phyloP scores from a whole-genome alignment of 2,329 filamentous ascomycete species.

The Lachnellula subtilissima region DNA sequence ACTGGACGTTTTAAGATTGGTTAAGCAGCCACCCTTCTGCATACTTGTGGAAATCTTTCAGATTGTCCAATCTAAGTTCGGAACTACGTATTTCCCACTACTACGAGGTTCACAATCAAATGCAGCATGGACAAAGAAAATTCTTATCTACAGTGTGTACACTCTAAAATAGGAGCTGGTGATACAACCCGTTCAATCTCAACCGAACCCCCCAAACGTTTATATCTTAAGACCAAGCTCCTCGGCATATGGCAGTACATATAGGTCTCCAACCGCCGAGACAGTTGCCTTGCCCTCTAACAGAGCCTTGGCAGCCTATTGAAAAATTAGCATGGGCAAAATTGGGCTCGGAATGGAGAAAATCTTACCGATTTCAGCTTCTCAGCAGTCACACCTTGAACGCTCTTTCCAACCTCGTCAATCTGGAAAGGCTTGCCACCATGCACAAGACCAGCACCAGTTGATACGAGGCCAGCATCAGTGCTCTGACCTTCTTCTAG shows the following conservation, averaged over 20 bases:
- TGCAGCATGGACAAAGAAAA: constrained; percentile 11
- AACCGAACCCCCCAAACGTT: constrained; percentile 36
- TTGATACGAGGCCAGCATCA: constrained; percentile 71
- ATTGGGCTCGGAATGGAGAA: not conserved
- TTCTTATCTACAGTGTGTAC: constrained; percentile 33
- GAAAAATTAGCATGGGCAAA: constrained; percentile 27
- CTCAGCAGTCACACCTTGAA: constrained; percentile 77
- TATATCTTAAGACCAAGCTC: constrained; percentile 95
- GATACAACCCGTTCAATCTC: constrained; percentile 28
- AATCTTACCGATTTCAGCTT: constrained; percentile 76
- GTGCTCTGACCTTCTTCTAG: constrained; percentile 77
- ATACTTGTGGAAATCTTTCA: no score
- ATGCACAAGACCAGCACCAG: constrained; percentile 78
- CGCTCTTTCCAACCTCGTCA: constrained; percentile 69
- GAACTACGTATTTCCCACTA: no score
- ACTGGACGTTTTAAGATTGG: no score
- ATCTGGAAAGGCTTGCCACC: constrained; percentile 80
- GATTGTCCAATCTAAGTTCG: no score
- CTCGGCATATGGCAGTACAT: constrained; percentile 84
- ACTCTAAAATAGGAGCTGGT: constrained; percentile 31
- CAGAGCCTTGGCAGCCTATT: constrained; percentile 79
- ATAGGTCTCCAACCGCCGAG: constrained; percentile 85
- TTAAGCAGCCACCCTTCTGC: no score
- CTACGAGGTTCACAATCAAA: no score
- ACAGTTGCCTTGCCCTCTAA: constrained; percentile 86